Evolutionary conservation across 1,139 yeast genomes (phyloP), one percentile per base, ranked within the genome.

Genomic region (Candida tunisiensis): DNA sequence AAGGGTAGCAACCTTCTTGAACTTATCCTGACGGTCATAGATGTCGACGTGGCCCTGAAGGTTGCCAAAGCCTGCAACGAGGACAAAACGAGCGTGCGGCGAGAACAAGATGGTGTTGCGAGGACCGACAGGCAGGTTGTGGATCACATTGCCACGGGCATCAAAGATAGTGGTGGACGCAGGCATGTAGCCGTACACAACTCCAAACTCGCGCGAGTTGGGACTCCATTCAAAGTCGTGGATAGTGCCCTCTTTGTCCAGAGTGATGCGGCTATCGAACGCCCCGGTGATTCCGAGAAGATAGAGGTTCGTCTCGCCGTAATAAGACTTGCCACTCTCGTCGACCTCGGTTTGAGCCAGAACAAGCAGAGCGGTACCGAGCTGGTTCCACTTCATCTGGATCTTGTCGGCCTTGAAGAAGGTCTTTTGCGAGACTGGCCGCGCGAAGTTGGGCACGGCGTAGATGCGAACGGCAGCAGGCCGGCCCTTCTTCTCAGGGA

Each of bases 151-250:
- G 38, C 98, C 99, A 45, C 95, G 70, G 16, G 93, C 73, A 55
- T 91, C 96, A 47, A 88, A 88, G 46, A 91, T 82, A 8, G 94
- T 74, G 16, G 95, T 83, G 45, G 79, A 79, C 16, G 95, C 82
- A 2, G 99, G 99, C 98, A 91, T 91, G 54, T 68, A 85, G 20
- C 98, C 99, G 48, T 85, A 85, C 34, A 79, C 83, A 27, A 88
- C 98, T 33, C 95, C 96, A 58, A 91, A 91, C 57, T 88, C 96
- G 42, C 94, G 68, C 13, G 94, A 82, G 29, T 85, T 73, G 34
- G 96, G 95, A 16, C 94, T 78, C 99, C 99, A 91, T 19, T 92
- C 74, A 38, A 88, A 78, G 50, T 88, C 98, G 55, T 91, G 95
- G 40, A 91, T 83, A 25, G 98, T 96, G 16, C 98, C 98, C 44